These are phyloP conservation scores for Kwoniella mangroviensis DNA, from an alignment of 768 basidiomycete species.

Conservation along the genomic window DNA sequence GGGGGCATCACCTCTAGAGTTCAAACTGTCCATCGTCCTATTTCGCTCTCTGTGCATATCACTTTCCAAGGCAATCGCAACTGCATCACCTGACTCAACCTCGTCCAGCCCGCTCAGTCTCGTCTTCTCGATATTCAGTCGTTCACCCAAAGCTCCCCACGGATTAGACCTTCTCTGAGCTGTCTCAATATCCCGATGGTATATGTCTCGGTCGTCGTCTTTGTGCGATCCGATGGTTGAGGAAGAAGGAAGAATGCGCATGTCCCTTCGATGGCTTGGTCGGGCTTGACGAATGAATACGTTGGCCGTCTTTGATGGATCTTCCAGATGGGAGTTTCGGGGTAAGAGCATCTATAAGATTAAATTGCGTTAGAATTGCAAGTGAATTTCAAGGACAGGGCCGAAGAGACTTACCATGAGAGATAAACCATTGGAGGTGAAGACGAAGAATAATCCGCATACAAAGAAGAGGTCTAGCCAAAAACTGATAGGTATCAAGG, in stretches of 20 bases:
- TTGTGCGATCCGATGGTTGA: slow-evolving; percentile 11
- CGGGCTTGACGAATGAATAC: slow-evolving; percentile 37
- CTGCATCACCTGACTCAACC: slow-evolving; percentile 4
- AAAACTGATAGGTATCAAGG: slow-evolving; percentile 23
- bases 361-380: too few species aligned
- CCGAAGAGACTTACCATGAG: slow-evolving; percentile 32
- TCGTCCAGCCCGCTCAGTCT: slow-evolving; percentile 26
- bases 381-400: too few species aligned
- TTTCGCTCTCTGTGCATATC: slow-evolving; percentile 3
- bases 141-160: slow-evolving; percentile 43
- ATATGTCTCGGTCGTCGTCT: background rate
- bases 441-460: slow-evolving; percentile 35
- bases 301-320: slow-evolving; percentile 13
- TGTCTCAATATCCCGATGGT: slow-evolving; percentile 4
- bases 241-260: slow-evolving; percentile 14
- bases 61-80: slow-evolving; percentile 8
- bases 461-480: slow-evolving; percentile 37
- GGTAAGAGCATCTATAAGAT: slow-evolving; percentile 44
- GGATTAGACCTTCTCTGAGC: slow-evolving; percentile 17
- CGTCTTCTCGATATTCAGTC: slow-evolving; percentile 30
- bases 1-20: slow-evolving; percentile 19
- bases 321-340: slow-evolving; percentile 29
- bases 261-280: background rate
- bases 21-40: slow-evolving; percentile 1
- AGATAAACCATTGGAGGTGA: slow-evolving; percentile 42